A percentile compares a stretch with the other conserved stretches of the same genome.
Evolutionary conservation across 441 rosid genomes (phyloP).

Genomic region (Manihot esculenta): DNA sequence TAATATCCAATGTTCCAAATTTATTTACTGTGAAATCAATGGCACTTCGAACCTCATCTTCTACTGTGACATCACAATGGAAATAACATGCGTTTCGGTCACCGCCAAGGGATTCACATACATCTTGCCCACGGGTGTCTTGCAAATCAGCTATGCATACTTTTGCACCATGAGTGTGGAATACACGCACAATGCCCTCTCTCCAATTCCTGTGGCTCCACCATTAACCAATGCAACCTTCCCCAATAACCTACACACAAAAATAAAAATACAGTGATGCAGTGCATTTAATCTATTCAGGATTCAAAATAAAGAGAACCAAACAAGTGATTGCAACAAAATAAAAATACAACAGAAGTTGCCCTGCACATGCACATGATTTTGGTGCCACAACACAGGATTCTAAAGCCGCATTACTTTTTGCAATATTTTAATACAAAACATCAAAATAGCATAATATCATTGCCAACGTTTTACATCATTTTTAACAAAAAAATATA

Average conservation of each 20-base stretch:
- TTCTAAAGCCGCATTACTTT: not conserved
- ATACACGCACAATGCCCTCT: slow-evolving; percentile 66
- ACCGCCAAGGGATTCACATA: slow-evolving; percentile 49
- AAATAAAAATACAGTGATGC: not conserved
- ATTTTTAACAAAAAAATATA: no score
- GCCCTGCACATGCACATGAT: no score
- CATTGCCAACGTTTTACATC: no score
- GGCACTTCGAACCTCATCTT: slow-evolving; percentile 62
- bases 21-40: slow-evolving; percentile 50
- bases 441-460: no score
- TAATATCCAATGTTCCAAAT: slow-evolving; percentile 67
- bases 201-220: slow-evolving; percentile 91
- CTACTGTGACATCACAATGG: slow-evolving; percentile 73
- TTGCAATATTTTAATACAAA: no score
- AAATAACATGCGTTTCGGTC: slow-evolving; percentile 41
- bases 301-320: not conserved
- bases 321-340: not conserved
- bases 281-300: not conserved
- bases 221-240: slow-evolving; percentile 81
- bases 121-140: slow-evolving; percentile 50
- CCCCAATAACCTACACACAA: slow-evolving; percentile 49
- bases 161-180: slow-evolving; percentile 77
- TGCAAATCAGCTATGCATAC: slow-evolving; percentile 72
- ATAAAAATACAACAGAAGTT: not conserved
- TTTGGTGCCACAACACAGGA: slow-evolving; percentile 2